Percentiles rank a stretch among this genome's conserved stretches.
These are phyloP conservation scores for Sporisorium exsertum DNA, from an alignment of 1,284 basidiomycete genomes.

Conservation along the genomic window DNA sequence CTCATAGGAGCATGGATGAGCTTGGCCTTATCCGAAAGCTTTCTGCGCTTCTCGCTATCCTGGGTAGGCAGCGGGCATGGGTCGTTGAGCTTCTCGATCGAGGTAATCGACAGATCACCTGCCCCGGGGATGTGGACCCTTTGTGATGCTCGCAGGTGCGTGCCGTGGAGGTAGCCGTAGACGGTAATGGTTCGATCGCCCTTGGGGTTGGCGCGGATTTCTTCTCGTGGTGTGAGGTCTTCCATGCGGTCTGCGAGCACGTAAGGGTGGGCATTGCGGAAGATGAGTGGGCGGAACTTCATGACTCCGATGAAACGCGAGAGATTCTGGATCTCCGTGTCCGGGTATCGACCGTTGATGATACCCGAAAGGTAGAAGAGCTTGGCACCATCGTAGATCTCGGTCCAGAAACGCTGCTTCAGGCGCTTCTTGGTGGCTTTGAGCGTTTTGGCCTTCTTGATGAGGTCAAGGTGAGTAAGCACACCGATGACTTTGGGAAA, in stretches of 20 bases:
- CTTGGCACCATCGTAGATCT: slow-evolving; percentile 98
- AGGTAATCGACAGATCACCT: slow-evolving; percentile 81
- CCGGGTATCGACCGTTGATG: slow-evolving; percentile 97
- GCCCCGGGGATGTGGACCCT: slow-evolving; percentile 93
- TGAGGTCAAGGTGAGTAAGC: slow-evolving; percentile 94
- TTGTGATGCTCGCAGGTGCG: slow-evolving; percentile 75
- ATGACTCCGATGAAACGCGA: slow-evolving; percentile 93
- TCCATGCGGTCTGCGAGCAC: slow-evolving; percentile 95
- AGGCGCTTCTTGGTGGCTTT: slow-evolving; percentile 92
- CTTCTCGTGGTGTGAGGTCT: slow-evolving; percentile 90
- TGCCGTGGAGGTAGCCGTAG: slow-evolving; percentile 87
- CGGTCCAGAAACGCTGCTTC: slow-evolving; percentile 99
- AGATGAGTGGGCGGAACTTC: slow-evolving; percentile 97
- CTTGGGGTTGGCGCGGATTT: slow-evolving; percentile 84
- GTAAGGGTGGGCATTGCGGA: slow-evolving; percentile 95
- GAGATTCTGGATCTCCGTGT: slow-evolving; percentile 94
- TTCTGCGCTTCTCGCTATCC: slow-evolving; percentile 90
- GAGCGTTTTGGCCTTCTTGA: slow-evolving; percentile 89
- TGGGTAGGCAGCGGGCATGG: slow-evolving; percentile 93
- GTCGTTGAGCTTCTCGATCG: slow-evolving; percentile 83
- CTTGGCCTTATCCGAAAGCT: slow-evolving; percentile 94
- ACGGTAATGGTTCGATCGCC: slow-evolving; percentile 90
- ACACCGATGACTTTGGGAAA: slow-evolving; percentile 98
- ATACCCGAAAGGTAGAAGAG: slow-evolving; percentile 98
- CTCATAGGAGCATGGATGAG: slow-evolving; percentile 98